phyloP scores from a whole-genome alignment of 177 flowering plant species.

The Vitis hybrid region DNA sequence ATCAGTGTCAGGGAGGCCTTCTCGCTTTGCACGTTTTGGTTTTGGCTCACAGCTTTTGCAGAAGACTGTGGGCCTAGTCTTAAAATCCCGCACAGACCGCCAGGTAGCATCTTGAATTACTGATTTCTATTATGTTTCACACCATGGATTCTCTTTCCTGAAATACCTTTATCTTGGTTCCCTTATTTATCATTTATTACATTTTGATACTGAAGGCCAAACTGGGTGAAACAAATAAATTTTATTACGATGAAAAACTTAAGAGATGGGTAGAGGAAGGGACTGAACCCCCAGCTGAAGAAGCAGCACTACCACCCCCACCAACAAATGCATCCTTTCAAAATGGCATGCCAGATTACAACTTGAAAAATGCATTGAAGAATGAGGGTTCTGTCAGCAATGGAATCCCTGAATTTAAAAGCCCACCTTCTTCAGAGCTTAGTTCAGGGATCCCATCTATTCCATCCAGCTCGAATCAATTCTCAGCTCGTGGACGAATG shows the following conservation, averaged over 20 bases:
- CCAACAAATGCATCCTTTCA: slow-evolving; percentile 65
- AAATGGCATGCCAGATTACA: slow-evolving; percentile 61
- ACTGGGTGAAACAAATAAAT: slow-evolving; percentile 84
- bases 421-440: slow-evolving; percentile 39
- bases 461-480: slow-evolving; percentile 79
- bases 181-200: slow-evolving; percentile 4
- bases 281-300: slow-evolving; percentile 75
- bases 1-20: slow-evolving; percentile 43
- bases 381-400: slow-evolving; percentile 38
- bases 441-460: slow-evolving; percentile 80
- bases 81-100: slow-evolving; percentile 65
- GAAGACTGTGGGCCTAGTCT: slow-evolving; percentile 81
- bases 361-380: slow-evolving; percentile 44
- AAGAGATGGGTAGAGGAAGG: slow-evolving; percentile 99
- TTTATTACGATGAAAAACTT: slow-evolving; percentile 90
- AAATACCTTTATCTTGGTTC: neutral
- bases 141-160: neutral
- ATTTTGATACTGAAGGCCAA: slow-evolving; percentile 59
- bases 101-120: slow-evolving; percentile 49
- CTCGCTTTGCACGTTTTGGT: slow-evolving; percentile 81
- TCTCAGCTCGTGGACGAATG: slow-evolving; percentile 84
- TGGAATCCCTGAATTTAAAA: slow-evolving; percentile 38
- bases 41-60: slow-evolving; percentile 75
- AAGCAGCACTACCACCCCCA: slow-evolving; percentile 82
- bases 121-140: neutral